These are phyloP conservation scores for Saccharum hybrid DNA, from an alignment of 202 grass and related monocot species.

Conservation along the genomic window DNA sequence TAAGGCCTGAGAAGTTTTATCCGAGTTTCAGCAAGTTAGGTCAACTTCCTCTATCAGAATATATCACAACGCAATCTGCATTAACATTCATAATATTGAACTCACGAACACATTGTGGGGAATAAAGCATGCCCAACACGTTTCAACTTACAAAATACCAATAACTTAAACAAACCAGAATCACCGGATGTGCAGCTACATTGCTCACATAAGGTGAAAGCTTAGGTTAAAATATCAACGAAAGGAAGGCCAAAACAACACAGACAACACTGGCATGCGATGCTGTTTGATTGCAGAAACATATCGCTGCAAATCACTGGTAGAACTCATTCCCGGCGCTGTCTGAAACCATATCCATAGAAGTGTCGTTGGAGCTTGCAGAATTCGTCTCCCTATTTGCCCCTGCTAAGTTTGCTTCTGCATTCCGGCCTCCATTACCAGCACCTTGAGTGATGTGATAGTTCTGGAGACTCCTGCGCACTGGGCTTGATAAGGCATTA, in stretches of 20 bases:
- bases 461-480: slow-evolving; percentile 74
- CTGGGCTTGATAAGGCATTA: slow-evolving; percentile 81
- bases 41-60: background rate
- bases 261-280: slow-evolving; percentile 18
- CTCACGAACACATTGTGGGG: slow-evolving; percentile 3
- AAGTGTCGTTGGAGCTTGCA: slow-evolving; percentile 71
- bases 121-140: slow-evolving; percentile 40
- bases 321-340: slow-evolving; percentile 54
- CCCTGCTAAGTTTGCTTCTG: slow-evolving; percentile 51
- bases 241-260: background rate
- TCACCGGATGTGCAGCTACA: slow-evolving; percentile 15
- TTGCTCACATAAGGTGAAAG: background rate
- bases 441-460: slow-evolving; percentile 69
- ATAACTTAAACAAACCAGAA: slow-evolving; percentile 34
- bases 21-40: background rate
- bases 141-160: slow-evolving; percentile 32
- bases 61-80: slow-evolving; percentile 34
- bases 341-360: slow-evolving; percentile 91
- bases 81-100: slow-evolving; percentile 47
- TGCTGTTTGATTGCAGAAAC: slow-evolving; percentile 26
- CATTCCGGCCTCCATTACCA: slow-evolving; percentile 63
- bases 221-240: slow-evolving; percentile 40
- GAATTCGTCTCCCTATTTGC: slow-evolving; percentile 65
- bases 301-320: slow-evolving; percentile 22
- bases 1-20: background rate